A percentile compares a stretch with the other conserved stretches of the same genome.
These are phyloP conservation scores for Phytophthora pisi DNA, from an alignment of 352 stramenopile species.

Conservation along the genomic window DNA sequence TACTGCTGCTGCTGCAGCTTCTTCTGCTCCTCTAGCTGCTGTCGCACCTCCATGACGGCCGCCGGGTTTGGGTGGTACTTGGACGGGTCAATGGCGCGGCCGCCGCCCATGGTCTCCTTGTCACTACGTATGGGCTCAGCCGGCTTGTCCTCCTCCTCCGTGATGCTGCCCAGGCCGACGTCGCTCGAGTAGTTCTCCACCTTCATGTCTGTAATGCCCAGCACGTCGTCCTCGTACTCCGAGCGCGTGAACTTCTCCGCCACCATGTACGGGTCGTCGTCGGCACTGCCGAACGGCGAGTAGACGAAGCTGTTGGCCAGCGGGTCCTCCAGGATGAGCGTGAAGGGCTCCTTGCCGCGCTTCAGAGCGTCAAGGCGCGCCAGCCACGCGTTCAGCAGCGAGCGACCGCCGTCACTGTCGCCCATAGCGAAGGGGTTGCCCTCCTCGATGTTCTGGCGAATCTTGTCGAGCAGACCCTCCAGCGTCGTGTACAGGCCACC, in stretches of 20 bases:
- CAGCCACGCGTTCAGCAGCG: conserved; percentile 60
- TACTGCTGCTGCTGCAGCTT: conserved; percentile 36
- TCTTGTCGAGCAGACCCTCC: conserved; percentile 91
- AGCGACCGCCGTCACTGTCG: conserved; percentile 74
- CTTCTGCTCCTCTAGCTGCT: conserved; percentile 46
- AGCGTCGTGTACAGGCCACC: conserved; percentile 93
- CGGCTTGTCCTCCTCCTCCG: conserved; percentile 43
- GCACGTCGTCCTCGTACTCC: conserved; percentile 90
- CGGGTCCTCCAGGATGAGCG: conserved; percentile 89
- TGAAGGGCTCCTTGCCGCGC: conserved; percentile 82
- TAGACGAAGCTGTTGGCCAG: conserved; percentile 93
- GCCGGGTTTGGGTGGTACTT: conserved; percentile 72
- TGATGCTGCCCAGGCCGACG: conserved; percentile 34
- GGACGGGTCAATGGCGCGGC: conserved; percentile 51
- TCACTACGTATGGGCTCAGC: conserved; percentile 52
- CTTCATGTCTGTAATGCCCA: conserved; percentile 94
- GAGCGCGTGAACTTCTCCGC: conserved; percentile 89
- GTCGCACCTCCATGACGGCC: conserved; percentile 62
- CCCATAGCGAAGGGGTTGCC: conserved; percentile 86
- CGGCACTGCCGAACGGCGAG: conserved; percentile 53
- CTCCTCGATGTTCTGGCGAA: conserved; percentile 77
- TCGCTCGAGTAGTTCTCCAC: conserved; percentile 81
- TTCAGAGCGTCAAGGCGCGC: conserved; percentile 58
- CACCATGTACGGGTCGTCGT: conserved; percentile 66
- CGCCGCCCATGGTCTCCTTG: conserved; percentile 69